Evolutionary conservation across 148 eudicot genomes (phyloP).

Genomic region (Chenopodium suecicum): DNA sequence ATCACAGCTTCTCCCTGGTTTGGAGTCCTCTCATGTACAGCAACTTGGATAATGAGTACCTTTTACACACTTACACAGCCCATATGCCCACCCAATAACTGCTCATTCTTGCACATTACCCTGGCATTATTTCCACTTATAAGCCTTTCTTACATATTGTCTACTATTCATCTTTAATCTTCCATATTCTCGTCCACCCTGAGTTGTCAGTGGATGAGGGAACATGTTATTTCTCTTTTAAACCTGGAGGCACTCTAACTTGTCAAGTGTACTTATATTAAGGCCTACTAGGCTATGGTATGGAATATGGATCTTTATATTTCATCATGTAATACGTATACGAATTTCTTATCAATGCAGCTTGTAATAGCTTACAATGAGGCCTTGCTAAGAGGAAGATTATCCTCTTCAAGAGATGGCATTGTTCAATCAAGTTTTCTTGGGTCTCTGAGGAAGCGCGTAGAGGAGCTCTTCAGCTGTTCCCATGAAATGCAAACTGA

Average conservation of each 20-base stretch:
- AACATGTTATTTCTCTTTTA: not conserved
- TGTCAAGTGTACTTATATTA: not conserved
- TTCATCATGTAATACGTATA: not conserved
- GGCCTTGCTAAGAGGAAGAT: slow-evolving; percentile 57
- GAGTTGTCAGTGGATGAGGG: too few species aligned
- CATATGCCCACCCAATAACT: too few species aligned
- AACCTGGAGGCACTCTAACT: not conserved
- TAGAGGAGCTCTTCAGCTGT: slow-evolving; percentile 56
- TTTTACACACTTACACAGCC: too few species aligned
- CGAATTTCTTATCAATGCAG: slow-evolving; percentile 38
- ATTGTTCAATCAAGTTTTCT: slow-evolving; percentile 74
- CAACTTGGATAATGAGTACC: too few species aligned
- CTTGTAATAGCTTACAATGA: slow-evolving; percentile 87
- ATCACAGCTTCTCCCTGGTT: too few species aligned
- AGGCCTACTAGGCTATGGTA: not conserved
- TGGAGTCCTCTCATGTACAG: too few species aligned
- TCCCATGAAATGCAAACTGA: slow-evolving; percentile 30
- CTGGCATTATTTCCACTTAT: too few species aligned
- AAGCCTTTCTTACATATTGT: too few species aligned
- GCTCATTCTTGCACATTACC: too few species aligned
- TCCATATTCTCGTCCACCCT: too few species aligned
- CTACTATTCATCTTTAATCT: too few species aligned
- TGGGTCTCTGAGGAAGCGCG: slow-evolving; percentile 73
- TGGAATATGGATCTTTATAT: not conserved
- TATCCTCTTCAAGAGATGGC: slow-evolving; percentile 50